phyloP scores from a whole-genome alignment of 2,329 filamentous ascomycete genomes.

The Monosporascus sp. region DNA sequence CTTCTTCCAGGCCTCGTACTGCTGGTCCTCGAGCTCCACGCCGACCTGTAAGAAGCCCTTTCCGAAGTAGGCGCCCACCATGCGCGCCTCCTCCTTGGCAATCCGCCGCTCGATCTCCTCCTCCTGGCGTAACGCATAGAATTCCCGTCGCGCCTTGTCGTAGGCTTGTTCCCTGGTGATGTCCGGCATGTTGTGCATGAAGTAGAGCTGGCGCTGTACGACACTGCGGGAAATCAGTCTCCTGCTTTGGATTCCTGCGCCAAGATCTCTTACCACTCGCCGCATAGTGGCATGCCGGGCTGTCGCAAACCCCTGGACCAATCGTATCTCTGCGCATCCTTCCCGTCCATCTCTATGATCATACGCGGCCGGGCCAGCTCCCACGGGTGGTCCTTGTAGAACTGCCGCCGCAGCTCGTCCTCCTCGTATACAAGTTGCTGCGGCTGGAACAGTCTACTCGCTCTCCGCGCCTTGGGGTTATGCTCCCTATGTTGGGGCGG shows the following conservation, averaged over 20 bases:
- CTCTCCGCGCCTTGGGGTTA: slow-evolving; percentile 51
- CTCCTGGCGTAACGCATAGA: slow-evolving; percentile 77
- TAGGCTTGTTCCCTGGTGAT: slow-evolving; percentile 69
- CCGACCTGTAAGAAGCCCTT: slow-evolving; percentile 69
- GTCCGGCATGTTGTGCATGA: slow-evolving; percentile 61
- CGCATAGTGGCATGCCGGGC: slow-evolving; percentile 69
- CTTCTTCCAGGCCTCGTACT: slow-evolving; percentile 77
- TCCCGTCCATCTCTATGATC: slow-evolving; percentile 79
- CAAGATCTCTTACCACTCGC: slow-evolving; percentile 63
- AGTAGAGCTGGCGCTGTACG: slow-evolving; percentile 83
- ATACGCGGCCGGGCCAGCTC: slow-evolving; percentile 85
- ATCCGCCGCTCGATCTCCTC: slow-evolving; percentile 80
- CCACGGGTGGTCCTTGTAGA: slow-evolving; percentile 96
- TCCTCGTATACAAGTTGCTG: slow-evolving; percentile 75
- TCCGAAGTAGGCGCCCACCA: slow-evolving; percentile 86
- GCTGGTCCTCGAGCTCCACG: slow-evolving; percentile 74
- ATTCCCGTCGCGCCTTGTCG: slow-evolving; percentile 81
- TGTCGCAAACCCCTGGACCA: slow-evolving; percentile 76
- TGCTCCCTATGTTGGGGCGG: slow-evolving; percentile 40
- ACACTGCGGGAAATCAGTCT: slow-evolving; percentile 54
- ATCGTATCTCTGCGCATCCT: slow-evolving; percentile 69
- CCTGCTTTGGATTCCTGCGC: too few relatives aligned
- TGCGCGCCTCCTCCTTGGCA: slow-evolving; percentile 79
- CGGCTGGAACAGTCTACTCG: slow-evolving; percentile 76
- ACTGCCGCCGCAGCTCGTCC: slow-evolving; percentile 72